Conservation (phyloP, 1,284 basidiomycete species). For the Pseudozyma sp. region DNA sequence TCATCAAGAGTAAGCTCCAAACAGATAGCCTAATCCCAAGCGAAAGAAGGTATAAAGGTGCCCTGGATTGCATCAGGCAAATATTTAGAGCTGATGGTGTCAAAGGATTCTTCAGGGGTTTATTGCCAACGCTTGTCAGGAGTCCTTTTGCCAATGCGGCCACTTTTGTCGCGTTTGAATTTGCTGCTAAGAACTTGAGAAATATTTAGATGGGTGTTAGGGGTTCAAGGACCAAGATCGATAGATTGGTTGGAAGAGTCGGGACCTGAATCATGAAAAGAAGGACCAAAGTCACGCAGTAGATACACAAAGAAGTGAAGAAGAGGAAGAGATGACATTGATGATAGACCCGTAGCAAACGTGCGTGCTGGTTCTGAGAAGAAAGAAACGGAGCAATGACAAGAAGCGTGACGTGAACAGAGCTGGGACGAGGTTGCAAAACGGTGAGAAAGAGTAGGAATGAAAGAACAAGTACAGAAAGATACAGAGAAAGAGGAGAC, state of each 20-base stretch:
- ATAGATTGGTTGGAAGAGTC: background rate
- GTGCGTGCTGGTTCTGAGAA: too few relatives aligned
- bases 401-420: background rate
- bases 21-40: conserved; percentile 77
- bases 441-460: background rate
- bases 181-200: conserved; percentile 36
- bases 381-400: background rate
- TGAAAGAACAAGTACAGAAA: background rate
- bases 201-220: conserved; percentile 13
- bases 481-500: background rate
- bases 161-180: conserved; percentile 67
- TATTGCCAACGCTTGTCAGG: conserved; percentile 89
- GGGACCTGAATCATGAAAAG: too few relatives aligned
- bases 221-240: background rate
- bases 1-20: conserved; percentile 94
- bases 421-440: background rate
- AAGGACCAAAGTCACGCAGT: too few relatives aligned
- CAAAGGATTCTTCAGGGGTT: conserved; percentile 86
- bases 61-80: conserved; percentile 82
- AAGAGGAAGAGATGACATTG: too few relatives aligned
- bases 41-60: conserved; percentile 79
- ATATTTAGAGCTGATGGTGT: conserved; percentile 85
- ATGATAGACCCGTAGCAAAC: too few relatives aligned
- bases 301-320: background rate
- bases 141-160: conserved; percentile 67